Percentiles rank a stretch among this genome's conserved stretches.
Conservation (phyloP, 768 basidiomycete genomes). For the Arthromyces matolae region DNA sequence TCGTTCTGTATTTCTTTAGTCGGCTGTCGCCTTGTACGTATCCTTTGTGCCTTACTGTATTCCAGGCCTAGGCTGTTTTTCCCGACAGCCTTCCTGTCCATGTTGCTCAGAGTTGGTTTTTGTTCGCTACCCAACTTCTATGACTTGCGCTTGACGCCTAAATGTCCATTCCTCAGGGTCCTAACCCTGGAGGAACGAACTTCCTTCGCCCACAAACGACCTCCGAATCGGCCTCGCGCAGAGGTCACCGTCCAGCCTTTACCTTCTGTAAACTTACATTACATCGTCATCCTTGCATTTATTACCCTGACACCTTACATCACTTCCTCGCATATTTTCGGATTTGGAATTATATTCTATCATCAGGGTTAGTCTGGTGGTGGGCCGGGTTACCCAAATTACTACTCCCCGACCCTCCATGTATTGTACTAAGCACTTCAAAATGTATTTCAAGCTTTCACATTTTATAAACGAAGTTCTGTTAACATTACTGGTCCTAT, state of each 20-base stretch:
- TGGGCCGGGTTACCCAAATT: slow-evolving; percentile 4
- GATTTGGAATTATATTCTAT: slow-evolving; percentile 17
- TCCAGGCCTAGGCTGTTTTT: slow-evolving; percentile 5
- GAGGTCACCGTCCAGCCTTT: background rate
- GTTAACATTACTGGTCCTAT: background rate
- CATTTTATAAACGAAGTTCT: background rate
- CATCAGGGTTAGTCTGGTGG: slow-evolving; percentile 15
- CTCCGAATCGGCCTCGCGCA: too few relatives aligned
- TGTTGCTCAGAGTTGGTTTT: background rate
- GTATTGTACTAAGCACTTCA: slow-evolving; percentile 11
- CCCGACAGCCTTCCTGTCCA: background rate
- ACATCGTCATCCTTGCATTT: too few relatives aligned
- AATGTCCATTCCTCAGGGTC: too few relatives aligned
- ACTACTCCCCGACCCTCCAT: slow-evolving; percentile 12
- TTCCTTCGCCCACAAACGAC: too few relatives aligned
- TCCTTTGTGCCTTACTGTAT: slow-evolving; percentile 12
- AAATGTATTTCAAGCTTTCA: slow-evolving; percentile 10
- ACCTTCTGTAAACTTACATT: too few relatives aligned
- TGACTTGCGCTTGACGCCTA: too few relatives aligned
- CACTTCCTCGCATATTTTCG: slow-evolving; percentile 3
- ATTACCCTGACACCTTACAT: background rate
- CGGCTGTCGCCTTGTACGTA: slow-evolving; percentile 3
- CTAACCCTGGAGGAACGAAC: too few relatives aligned
- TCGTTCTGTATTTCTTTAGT: slow-evolving; percentile 8
- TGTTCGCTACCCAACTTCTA: background rate